Evolutionary conservation across 306 rosid genomes (phyloP).

Genomic region (Benincasa hispida): DNA sequence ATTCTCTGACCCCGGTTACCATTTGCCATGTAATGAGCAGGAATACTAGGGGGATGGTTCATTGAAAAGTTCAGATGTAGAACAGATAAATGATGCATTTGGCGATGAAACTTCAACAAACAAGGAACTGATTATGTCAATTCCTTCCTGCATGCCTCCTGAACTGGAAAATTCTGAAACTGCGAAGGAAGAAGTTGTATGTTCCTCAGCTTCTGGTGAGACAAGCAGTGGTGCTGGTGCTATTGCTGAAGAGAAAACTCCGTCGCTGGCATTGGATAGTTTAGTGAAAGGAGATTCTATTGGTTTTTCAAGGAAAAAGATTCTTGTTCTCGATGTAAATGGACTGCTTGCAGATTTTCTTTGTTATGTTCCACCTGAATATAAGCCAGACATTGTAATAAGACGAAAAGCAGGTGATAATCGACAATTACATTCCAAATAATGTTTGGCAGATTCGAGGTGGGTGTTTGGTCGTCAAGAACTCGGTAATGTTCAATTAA

Average conservation of each 20-base stretch:
- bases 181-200: constrained; percentile 13
- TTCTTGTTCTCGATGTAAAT: constrained; percentile 86
- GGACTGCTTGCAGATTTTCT: constrained; percentile 83
- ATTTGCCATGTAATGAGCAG: neutral
- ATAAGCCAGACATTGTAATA: constrained; percentile 25
- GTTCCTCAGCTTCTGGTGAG: constrained; percentile 2
- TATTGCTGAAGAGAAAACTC: constrained; percentile 12
- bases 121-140: constrained; percentile 8
- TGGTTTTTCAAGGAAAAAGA: constrained; percentile 42
- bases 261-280: constrained; percentile 4
- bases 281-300: constrained; percentile 9
- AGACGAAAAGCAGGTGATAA: constrained; percentile 42
- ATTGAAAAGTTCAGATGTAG: constrained; percentile 3
- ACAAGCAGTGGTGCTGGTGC: constrained; percentile 19
- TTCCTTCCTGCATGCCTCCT: constrained; percentile 6
- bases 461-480: constrained; percentile 95
- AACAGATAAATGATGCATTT: constrained; percentile 8
- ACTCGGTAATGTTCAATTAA: constrained; percentile 37
- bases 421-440: constrained; percentile 13
- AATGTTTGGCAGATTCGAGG: constrained; percentile 74
- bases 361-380: constrained; percentile 3
- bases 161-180: constrained; percentile 19
- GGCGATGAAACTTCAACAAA: constrained; percentile 8
- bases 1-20: neutral
- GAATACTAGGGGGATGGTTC: neutral